phyloP scores from a whole-genome alignment of 306 rosid species.

The Fagus crenata region DNA sequence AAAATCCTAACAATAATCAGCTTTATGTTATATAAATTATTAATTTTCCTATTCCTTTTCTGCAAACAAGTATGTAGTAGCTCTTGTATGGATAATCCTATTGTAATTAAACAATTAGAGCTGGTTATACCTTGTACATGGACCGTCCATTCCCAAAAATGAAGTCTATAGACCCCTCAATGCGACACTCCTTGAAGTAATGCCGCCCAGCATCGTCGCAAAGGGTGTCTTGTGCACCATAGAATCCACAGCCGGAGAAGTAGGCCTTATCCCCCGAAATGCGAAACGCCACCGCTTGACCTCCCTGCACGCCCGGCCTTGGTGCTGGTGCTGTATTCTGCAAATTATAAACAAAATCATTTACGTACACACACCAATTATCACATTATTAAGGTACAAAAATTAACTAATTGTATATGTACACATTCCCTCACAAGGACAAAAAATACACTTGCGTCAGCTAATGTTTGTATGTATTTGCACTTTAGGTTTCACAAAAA shows the following conservation, averaged over 20 bases:
- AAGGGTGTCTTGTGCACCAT: conserved; percentile 87
- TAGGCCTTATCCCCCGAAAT: conserved; percentile 87
- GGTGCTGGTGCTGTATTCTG: conserved; percentile 97
- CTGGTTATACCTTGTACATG: conserved; percentile 67
- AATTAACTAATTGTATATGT: too few relatives aligned
- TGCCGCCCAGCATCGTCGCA: conserved; percentile 95
- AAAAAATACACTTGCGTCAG: too few relatives aligned
- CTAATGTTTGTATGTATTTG: neutral
- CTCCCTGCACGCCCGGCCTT: conserved; percentile 91
- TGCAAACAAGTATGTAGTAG: too few relatives aligned
- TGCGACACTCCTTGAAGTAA: conserved; percentile 89
- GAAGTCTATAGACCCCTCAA: conserved; percentile 88
- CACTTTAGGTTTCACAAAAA: neutral
- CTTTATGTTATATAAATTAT: too few relatives aligned
- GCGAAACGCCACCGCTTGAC: conserved; percentile 88
- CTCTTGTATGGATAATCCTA: neutral
- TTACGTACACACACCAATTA: too few relatives aligned
- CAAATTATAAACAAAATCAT: neutral
- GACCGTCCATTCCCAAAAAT: conserved; percentile 91
- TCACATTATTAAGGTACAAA: too few relatives aligned
- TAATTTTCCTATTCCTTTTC: too few relatives aligned
- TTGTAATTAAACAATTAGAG: neutral
- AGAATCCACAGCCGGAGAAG: conserved; percentile 80
- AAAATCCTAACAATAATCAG: too few relatives aligned
- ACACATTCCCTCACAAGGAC: too few relatives aligned